Percentiles rank a stretch among this genome's conserved stretches.
Conservation (phyloP, 192 early-diverging fungal species). For the Umbelopsis sp. region DNA sequence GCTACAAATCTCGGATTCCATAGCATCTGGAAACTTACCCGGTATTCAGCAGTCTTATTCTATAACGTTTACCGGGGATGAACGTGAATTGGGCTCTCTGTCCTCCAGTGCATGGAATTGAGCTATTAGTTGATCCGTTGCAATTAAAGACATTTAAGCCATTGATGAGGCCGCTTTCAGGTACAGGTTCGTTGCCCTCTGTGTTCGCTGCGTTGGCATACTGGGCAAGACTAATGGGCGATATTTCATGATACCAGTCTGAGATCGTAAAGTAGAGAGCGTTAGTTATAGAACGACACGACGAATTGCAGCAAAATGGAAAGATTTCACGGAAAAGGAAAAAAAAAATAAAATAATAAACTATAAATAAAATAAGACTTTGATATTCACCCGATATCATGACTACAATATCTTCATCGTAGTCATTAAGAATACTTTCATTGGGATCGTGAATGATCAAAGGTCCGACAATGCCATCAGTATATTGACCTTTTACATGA, state of each 20-base stretch:
- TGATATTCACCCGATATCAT: slow-evolving; percentile 45
- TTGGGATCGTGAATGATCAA: slow-evolving; percentile 67
- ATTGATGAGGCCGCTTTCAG: slow-evolving; percentile 15
- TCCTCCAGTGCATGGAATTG: slow-evolving; percentile 13
- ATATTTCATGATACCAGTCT: slow-evolving; percentile 78
- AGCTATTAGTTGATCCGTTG: not conserved
- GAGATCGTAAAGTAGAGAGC: slow-evolving; percentile 7
- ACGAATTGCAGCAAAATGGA: not conserved
- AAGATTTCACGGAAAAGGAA: too few species aligned
- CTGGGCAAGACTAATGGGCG: slow-evolving; percentile 49
- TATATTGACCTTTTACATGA: slow-evolving; percentile 70
- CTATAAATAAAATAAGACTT: too few species aligned
- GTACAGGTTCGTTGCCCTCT: not conserved
- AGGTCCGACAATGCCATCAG: slow-evolving; percentile 77
- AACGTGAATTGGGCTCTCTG: slow-evolving; percentile 20
- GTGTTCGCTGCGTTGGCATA: slow-evolving; percentile 45
- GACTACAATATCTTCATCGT: slow-evolving; percentile 71
- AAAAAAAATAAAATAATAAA: too few species aligned
- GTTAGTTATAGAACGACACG: slow-evolving; percentile 3
- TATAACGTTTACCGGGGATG: slow-evolving; percentile 27
- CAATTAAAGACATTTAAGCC: slow-evolving; percentile 11
- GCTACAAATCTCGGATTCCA: not conserved
- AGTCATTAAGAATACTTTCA: slow-evolving; percentile 51
- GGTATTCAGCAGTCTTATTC: slow-evolving; percentile 40
- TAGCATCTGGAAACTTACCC: not conserved